These are phyloP conservation scores for Geotrichum bryndzae DNA, from an alignment of 1,139 yeast species.

Conservation along the genomic window DNA sequence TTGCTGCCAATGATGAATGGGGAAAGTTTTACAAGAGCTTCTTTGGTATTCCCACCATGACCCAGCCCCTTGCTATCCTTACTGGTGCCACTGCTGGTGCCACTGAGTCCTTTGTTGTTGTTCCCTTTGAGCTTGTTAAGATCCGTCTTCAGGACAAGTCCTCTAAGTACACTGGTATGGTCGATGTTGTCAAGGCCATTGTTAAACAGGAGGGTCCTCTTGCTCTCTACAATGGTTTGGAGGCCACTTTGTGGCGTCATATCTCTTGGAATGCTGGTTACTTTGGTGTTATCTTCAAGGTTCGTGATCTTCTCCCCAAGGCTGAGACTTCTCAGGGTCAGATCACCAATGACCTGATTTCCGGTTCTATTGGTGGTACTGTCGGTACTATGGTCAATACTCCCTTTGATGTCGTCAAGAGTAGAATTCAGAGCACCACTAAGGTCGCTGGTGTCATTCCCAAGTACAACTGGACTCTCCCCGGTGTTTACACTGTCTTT, in stretches of 20 bases:
- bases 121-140: slow-evolving; percentile 83
- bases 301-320: slow-evolving; percentile 70
- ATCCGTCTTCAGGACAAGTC: slow-evolving; percentile 88
- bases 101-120: slow-evolving; percentile 91
- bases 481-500: slow-evolving; percentile 68
- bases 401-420: slow-evolving; percentile 96
- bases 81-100: slow-evolving; percentile 99
- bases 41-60: slow-evolving; percentile 67
- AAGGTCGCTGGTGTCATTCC: slow-evolving; percentile 54
- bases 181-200: slow-evolving; percentile 72
- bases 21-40: slow-evolving; percentile 71
- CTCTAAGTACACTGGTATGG: slow-evolving; percentile 77
- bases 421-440: slow-evolving; percentile 89
- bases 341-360: slow-evolving; percentile 77
- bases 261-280: slow-evolving; percentile 97
- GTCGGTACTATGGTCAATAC: slow-evolving; percentile 90
- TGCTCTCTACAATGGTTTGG: slow-evolving; percentile 90
- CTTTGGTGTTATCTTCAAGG: slow-evolving; percentile 90
- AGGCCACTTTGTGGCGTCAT: slow-evolving; percentile 97
- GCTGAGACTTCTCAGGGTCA: slow-evolving; percentile 65
- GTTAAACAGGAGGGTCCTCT: slow-evolving; percentile 68
- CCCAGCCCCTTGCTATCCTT: slow-evolving; percentile 76
- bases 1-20: slow-evolving; percentile 97
- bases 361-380: slow-evolving; percentile 96
- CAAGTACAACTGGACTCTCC: slow-evolving; percentile 89